Base-by-base conservation (phyloP, 129 eudicot genomes). In the Lactuca sativa region DNA sequence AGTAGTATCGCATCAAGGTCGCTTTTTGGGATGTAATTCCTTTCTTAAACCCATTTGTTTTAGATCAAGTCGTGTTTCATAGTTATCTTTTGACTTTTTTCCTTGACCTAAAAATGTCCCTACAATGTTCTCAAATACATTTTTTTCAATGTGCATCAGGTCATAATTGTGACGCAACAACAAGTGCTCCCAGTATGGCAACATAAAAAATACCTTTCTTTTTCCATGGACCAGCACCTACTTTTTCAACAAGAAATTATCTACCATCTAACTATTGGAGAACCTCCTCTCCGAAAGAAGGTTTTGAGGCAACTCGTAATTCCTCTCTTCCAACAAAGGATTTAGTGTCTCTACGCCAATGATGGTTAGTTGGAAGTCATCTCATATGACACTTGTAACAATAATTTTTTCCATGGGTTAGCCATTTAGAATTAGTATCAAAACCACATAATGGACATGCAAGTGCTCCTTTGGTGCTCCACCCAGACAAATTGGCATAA, bases 121-220 rank as follows among this genome's bases (percentile, higher is more conserved):
- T 1, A 63, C 37, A 16, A 63, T 63, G 54, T 63, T 63, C 7
- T 63, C 54, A 18, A 15, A 63, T 11, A 9, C 68, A 63, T 40
- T 41, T 13, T 63, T 63, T 38, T 62, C 67, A 38, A 38, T 62
- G 52, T 62, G 52, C 67, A 62, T 62, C 5, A 62, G 51, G n/a
- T 62, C 67, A n/a, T 38, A 15, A 16, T 62, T 62, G 34, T 62
- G 67, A 17, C 53, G 67, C 12, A 62, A 38, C 34, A 63, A 16
- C 16, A 63, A 63, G 10, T 17, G n/a, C 31, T 63, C 30, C 68
- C 68, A 63, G 17, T 63, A 63, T 3, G 68, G 68, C 48, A 63
- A 41, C 68, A 7, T 63, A 9, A 60, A 62, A 62, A 7, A 61
- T 59, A 9, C 47, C 33, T 59, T 59, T 32, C 13, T 59, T 59